Conservation (phyloP, 768 basidiomycete genomes). For the Basidioascus undulatus region DNA sequence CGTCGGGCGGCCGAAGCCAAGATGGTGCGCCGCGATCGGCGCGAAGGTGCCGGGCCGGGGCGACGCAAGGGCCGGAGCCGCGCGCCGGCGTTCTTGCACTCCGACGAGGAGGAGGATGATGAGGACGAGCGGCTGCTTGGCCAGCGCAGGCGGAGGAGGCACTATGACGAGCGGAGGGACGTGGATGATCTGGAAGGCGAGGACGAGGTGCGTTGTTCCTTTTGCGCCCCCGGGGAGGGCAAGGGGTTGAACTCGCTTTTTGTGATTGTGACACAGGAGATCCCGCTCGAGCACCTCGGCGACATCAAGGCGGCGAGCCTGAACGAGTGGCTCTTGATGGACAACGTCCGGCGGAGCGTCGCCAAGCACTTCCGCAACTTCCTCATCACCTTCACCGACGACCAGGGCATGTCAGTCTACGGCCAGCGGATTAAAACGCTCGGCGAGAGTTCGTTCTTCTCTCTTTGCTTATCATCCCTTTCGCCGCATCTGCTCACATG, state of each 20-base stretch:
- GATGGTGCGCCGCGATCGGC: slow-evolving; percentile 71
- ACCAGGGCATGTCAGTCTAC: slow-evolving; percentile 72
- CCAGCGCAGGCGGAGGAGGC: slow-evolving; percentile 52
- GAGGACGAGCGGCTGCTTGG: slow-evolving; percentile 35
- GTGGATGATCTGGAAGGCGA: slow-evolving; percentile 73
- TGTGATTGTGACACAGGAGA: slow-evolving; percentile 31
- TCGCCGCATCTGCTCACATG: background rate
- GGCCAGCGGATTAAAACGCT: slow-evolving; percentile 78
- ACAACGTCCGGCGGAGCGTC: slow-evolving; percentile 71
- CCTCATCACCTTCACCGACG: slow-evolving; percentile 85
- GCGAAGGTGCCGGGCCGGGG: slow-evolving; percentile 36
- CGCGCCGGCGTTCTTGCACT: slow-evolving; percentile 68
- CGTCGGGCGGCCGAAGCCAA: slow-evolving; percentile 61
- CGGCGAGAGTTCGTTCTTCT: slow-evolving; percentile 52
- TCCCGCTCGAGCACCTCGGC: slow-evolving; percentile 81
- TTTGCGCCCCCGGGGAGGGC: background rate
- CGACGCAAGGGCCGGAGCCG: slow-evolving; percentile 56
- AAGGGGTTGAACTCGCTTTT: background rate
- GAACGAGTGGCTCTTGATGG: slow-evolving; percentile 88
- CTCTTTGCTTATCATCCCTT: background rate
- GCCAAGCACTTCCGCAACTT: slow-evolving; percentile 83
- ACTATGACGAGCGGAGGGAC: slow-evolving; percentile 75
- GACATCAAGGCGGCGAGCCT: slow-evolving; percentile 97
- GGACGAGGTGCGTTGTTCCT: slow-evolving; percentile 42
- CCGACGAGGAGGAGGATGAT: slow-evolving; percentile 56